phyloP scores from a whole-genome alignment of 805 yeast genomes.

The Zygoascus biomembranicola region DNA sequence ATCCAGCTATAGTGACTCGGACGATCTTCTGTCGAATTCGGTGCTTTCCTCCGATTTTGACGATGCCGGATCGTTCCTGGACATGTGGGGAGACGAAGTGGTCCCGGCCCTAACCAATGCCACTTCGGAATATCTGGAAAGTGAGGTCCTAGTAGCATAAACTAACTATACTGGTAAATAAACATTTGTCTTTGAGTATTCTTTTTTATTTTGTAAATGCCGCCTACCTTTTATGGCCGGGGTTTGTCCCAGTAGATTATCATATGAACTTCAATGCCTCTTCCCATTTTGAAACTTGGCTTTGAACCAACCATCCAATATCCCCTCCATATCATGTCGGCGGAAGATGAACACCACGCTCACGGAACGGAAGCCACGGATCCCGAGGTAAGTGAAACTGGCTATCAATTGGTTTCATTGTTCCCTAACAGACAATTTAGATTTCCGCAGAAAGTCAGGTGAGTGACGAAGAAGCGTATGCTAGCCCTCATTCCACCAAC shows the following conservation, averaged over 20 bases:
- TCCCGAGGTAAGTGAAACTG: background rate
- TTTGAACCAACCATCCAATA: background rate
- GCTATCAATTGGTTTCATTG: no score
- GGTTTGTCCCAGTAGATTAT: no score
- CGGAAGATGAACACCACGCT: background rate
- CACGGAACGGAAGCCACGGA: background rate
- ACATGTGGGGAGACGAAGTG: background rate
- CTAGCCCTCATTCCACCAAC: background rate
- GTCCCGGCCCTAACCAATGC: background rate
- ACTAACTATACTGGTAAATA: background rate
- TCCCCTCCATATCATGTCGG: background rate
- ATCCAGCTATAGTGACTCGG: background rate
- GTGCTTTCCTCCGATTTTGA: constrained; percentile 3
- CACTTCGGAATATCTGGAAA: background rate
- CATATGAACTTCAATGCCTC: no score
- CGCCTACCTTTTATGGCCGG: no score
- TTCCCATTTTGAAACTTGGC: background rate
- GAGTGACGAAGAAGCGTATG: background rate
- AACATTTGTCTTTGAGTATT: no score
- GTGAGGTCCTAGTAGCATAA: background rate
- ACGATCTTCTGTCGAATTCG: background rate
- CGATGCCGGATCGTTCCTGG: background rate
- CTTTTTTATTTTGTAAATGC: no score
- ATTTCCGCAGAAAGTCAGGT: background rate
- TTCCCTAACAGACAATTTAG: background rate